Evolutionary conservation across 2,329 filamentous ascomycete species (phyloP).

Genomic region (Acrodontium crateriforme): DNA sequence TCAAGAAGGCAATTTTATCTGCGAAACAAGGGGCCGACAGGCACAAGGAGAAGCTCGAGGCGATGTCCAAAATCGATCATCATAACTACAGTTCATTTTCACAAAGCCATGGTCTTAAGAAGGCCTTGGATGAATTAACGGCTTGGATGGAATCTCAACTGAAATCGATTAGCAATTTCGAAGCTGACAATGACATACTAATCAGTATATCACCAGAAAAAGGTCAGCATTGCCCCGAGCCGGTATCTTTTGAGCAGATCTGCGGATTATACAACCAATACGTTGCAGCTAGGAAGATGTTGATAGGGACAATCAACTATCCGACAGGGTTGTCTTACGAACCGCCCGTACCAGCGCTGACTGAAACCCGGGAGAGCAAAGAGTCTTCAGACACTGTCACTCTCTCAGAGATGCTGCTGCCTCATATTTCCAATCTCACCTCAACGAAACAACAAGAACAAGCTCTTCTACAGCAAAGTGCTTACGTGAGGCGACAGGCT

Average conservation of each 20-base stretch:
- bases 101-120: conserved; percentile 11
- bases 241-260: conserved; percentile 9
- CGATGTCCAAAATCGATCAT: conserved; percentile 2
- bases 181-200: conserved; percentile 4
- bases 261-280: conserved; percentile 17
- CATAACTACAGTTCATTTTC: neutral
- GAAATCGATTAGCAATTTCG: conserved; percentile 15
- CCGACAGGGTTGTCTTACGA: conserved; percentile 2
- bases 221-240: neutral
- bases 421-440: conserved; percentile 12
- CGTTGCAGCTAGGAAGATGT: conserved; percentile 10
- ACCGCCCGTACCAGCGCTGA: conserved; percentile 1
- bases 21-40: conserved; percentile 10
- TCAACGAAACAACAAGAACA: conserved; percentile 10
- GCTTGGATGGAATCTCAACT: conserved; percentile 21
- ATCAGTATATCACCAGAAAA: neutral
- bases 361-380: neutral
- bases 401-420: conserved; percentile 12
- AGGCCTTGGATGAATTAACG: conserved; percentile 18
- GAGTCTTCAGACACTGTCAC: neutral
- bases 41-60: conserved; percentile 1
- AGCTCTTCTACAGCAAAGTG: conserved; percentile 14
- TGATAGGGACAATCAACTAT: conserved; percentile 12
- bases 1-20: conserved; percentile 19
- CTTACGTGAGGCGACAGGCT: conserved; percentile 15